Conservation (phyloP, 2,329 filamentous ascomycete species). For the Verticillium zaregamsianum region DNA sequence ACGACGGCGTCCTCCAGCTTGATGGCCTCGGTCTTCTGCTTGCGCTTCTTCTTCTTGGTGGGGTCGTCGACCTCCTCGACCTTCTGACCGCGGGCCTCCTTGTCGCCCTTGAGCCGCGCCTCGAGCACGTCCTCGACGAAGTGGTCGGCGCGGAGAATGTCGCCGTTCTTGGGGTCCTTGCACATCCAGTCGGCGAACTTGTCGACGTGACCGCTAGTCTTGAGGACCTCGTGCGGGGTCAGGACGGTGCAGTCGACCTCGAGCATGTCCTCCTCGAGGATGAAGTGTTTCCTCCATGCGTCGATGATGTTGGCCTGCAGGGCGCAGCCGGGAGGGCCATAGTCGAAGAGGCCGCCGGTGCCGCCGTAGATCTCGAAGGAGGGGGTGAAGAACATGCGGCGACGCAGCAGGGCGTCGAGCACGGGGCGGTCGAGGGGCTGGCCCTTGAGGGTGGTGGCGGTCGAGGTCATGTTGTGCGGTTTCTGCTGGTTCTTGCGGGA, state of each 20-base stretch:
- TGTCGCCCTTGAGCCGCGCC: conserved; percentile 80
- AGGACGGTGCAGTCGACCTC: conserved; percentile 92
- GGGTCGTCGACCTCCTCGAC: conserved; percentile 64
- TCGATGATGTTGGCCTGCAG: conserved; percentile 87
- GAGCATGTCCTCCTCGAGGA: conserved; percentile 91
- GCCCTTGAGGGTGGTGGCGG: conserved; percentile 76
- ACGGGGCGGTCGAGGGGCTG: conserved; percentile 79
- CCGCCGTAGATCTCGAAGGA: conserved; percentile 95
- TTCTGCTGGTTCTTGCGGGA: conserved; percentile 8
- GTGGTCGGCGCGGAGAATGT: conserved; percentile 94
- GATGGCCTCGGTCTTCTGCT: conserved; percentile 70
- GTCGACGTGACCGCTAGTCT: conserved; percentile 94
- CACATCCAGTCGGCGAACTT: conserved; percentile 99
- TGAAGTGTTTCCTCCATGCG: conserved; percentile 88
- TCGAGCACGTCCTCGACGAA: conserved; percentile 94
- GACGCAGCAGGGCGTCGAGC: conserved; percentile 81
- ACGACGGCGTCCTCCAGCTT: conserved; percentile 85
- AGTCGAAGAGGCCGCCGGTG: conserved; percentile 86
- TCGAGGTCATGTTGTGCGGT: conserved; percentile 38
- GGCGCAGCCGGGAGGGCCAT: conserved; percentile 82
- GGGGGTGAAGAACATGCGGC: conserved; percentile 90
- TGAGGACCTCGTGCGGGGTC: conserved; percentile 88
- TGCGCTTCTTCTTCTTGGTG: conserved; percentile 86
- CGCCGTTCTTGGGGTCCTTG: conserved; percentile 96
- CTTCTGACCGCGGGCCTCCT: conserved; percentile 83